These are phyloP conservation scores for Gloeopeniophorella convolvens DNA, from an alignment of 768 basidiomycete genomes.

Conservation along the genomic window DNA sequence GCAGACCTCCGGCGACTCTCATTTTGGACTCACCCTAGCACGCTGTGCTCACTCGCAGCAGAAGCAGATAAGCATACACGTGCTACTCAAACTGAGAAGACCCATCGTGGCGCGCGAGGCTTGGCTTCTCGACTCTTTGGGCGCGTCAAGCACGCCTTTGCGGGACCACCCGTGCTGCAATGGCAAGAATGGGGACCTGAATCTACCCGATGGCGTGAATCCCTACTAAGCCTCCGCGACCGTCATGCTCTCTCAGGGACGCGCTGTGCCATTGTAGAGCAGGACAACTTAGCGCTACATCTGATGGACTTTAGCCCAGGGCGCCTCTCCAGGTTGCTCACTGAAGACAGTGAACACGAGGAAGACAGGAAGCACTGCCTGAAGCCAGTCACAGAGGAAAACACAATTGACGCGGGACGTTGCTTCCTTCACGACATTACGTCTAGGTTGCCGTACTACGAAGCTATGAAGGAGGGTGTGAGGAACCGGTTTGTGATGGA, in stretches of 20 bases:
- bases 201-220: conserved; percentile 14
- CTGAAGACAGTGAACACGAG: no score
- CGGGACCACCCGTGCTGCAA: neutral
- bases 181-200: conserved; percentile 13
- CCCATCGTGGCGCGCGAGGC: neutral
- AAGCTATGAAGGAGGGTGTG: neutral
- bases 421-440: conserved; percentile 8
- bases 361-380: neutral
- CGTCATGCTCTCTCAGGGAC: conserved; percentile 12
- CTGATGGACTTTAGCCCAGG: conserved; percentile 17
- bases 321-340: conserved; percentile 1
- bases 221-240: conserved; percentile 6
- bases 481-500: conserved; percentile 15
- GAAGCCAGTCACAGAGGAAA: neutral
- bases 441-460: conserved; percentile 9
- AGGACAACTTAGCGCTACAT: neutral
- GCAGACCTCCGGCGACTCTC: conserved; percentile 5
- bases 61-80: neutral
- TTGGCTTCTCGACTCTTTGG: neutral
- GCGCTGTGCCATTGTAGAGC: conserved; percentile 13
- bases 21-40: conserved; percentile 11
- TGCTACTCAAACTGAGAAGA: neutral
- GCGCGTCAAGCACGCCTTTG: neutral
- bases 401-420: neutral
- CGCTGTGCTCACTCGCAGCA: conserved; percentile 1